Conservation (phyloP, 495 filamentous ascomycete species). For the Tuber aestivum region DNA sequence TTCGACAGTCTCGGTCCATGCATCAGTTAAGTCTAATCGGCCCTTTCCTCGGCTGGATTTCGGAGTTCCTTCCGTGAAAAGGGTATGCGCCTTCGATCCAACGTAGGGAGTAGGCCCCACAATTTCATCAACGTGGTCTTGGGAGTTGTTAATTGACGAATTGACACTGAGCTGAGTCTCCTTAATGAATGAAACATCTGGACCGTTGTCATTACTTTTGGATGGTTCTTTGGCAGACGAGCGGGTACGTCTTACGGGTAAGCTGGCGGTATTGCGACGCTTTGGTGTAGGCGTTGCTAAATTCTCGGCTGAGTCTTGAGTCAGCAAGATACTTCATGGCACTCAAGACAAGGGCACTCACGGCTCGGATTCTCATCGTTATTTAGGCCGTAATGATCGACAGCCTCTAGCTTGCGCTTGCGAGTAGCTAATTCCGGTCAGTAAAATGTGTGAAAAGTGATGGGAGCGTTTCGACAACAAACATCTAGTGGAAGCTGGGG, state of each 20-base stretch:
- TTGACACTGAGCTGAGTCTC: conserved; percentile 30
- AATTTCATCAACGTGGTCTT: conserved; percentile 24
- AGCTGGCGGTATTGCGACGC: conserved; percentile 13
- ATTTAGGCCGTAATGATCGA: neutral
- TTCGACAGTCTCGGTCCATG: neutral
- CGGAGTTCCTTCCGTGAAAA: neutral
- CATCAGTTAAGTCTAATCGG: neutral
- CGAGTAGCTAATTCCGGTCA: neutral
- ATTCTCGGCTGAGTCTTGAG: conserved; percentile 9
- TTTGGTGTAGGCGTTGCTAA: conserved; percentile 28
- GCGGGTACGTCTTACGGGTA: conserved; percentile 19
- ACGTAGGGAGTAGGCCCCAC: conserved; percentile 34
- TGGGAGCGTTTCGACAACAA: neutral
- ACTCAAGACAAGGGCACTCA: neutral
- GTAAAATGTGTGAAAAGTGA: neutral
- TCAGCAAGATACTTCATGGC: neutral
- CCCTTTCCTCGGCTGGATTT: neutral
- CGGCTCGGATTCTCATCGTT: neutral
- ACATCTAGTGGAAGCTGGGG: neutral
- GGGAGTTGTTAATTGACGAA: conserved; percentile 23
- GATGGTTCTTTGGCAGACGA: conserved; percentile 18
- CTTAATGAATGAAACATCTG: conserved; percentile 28
- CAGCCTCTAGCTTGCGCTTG: neutral
- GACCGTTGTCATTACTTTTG: conserved; percentile 10
- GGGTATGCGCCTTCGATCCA: conserved; percentile 8